Evolutionary conservation across 768 basidiomycete species (phyloP), one percentile per base, ranked within the genome.

Genomic region (Pisolithus sp.): DNA sequence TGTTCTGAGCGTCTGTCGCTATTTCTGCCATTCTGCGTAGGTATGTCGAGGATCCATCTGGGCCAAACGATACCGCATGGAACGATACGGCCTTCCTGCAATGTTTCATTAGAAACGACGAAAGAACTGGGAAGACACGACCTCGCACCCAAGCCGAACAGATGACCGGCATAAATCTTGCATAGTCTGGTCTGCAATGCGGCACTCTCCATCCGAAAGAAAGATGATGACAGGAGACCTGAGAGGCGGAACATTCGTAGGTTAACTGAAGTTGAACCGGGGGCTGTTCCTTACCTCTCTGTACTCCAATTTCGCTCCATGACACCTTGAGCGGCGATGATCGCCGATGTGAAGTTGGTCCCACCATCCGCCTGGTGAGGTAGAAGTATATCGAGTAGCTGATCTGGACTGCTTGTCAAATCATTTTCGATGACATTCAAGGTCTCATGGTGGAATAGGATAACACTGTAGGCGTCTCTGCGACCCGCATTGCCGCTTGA

Each of bases 41-140:
- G n/a, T 53, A 44, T 2, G 18, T 36, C 38, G 39, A 49, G 6
- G 24, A 54, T 30, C 6, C n/a, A 30, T 62, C 50, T 1, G 64
- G 60, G 2, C 77, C 79, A 51, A 80, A 80, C 0, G 74, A 69
- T 17, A 80, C 74, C 0, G 77, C 62, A 46, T 81, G 78, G 55
- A 80, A 74, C 0, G 77, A 77, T 0, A 80, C 62, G 2, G 77
- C 68, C 63, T 75, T 75, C 13, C 78, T 79, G 26, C 26, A 18
- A 12, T 37, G 31, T 30, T 23, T 28, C 34, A 38, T 45, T 15
- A 23, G 38, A 5, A 26, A 51, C 10, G n/a, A 38, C 10, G 6
- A 23, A 15, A 6, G 21, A 36, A 7, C 12, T 15, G 17, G 28
- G 15, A n/a, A 15, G 48, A n/a, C 18, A 28, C 30, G 28, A 52